These are phyloP conservation scores for Coprinopsis sp. DNA, from an alignment of 768 basidiomycete species.

Conservation along the genomic window DNA sequence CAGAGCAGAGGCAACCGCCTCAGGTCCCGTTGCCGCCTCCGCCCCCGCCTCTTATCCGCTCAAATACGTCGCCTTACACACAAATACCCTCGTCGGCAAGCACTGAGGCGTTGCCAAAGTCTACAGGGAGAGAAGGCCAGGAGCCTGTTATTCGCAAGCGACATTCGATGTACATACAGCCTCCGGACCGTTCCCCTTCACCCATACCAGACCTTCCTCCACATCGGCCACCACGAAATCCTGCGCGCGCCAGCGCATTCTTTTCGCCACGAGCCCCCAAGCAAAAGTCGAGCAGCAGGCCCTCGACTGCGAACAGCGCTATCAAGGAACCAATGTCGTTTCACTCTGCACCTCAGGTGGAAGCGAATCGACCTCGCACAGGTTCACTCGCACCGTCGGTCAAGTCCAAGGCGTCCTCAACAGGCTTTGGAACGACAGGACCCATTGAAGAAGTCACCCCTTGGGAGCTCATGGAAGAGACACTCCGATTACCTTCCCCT, in stretches of 20 bases:
- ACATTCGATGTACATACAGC: slow-evolving; percentile 20
- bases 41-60: background rate
- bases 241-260: slow-evolving; percentile 18
- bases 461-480: slow-evolving; percentile 32
- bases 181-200: slow-evolving; percentile 15
- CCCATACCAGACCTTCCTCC: slow-evolving; percentile 20
- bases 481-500: slow-evolving; percentile 4
- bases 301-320: slow-evolving; percentile 21
- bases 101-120: too few relatives aligned
- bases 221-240: slow-evolving; percentile 30
- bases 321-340: slow-evolving; percentile 14
- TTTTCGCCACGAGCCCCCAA: slow-evolving; percentile 7
- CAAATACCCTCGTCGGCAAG: background rate
- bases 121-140: background rate
- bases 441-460: slow-evolving; percentile 26
- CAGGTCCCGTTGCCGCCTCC: background rate
- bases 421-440: slow-evolving; percentile 17
- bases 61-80: background rate
- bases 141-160: slow-evolving; percentile 8
- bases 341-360: slow-evolving; percentile 6
- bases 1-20: background rate
- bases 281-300: slow-evolving; percentile 15
- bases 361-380: slow-evolving; percentile 2
- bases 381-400: slow-evolving; percentile 11
- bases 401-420: slow-evolving; percentile 13